phyloP scores from a whole-genome alignment of 2,329 filamentous ascomycete genomes.

The Colletotrichum ledebouriae region DNA sequence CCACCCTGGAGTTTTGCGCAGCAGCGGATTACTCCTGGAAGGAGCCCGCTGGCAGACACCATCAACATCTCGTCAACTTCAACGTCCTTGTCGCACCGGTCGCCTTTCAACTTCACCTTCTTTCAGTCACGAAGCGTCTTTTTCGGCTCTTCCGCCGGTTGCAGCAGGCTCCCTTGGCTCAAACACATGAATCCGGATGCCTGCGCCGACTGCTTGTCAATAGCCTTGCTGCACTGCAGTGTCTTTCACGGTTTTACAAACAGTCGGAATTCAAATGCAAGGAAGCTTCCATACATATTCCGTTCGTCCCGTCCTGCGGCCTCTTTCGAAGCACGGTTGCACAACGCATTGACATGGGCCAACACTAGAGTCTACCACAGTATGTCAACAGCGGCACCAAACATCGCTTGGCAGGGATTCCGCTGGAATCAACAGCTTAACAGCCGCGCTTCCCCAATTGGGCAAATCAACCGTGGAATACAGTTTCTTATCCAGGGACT shows the following conservation, averaged over 20 bases:
- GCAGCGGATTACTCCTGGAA: slow-evolving; percentile 26
- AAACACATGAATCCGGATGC: no score
- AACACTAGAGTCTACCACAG: neutral
- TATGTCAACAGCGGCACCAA: neutral
- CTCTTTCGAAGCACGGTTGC: no score
- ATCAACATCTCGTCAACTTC: neutral
- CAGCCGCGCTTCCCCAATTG: neutral
- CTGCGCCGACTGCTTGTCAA: no score
- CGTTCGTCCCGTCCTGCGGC: no score
- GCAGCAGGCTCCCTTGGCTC: no score
- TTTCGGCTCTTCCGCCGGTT: no score
- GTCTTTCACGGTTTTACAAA: no score
- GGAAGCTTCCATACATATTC: no score
- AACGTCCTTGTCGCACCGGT: neutral
- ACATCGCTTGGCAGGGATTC: neutral
- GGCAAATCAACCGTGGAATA: neutral
- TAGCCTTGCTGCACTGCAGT: no score
- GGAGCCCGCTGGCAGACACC: neutral
- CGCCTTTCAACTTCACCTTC: no score
- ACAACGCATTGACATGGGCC: neutral
- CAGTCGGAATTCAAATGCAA: no score
- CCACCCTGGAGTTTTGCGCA: slow-evolving; percentile 29
- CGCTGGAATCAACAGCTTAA: neutral
- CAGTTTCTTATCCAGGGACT: slow-evolving; percentile 2
- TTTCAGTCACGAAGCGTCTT: no score